A percentile compares a stretch with the other conserved stretches of the same genome.
Conservation (phyloP, 179 eudicot genomes). For the Pouteria campechiana region DNA sequence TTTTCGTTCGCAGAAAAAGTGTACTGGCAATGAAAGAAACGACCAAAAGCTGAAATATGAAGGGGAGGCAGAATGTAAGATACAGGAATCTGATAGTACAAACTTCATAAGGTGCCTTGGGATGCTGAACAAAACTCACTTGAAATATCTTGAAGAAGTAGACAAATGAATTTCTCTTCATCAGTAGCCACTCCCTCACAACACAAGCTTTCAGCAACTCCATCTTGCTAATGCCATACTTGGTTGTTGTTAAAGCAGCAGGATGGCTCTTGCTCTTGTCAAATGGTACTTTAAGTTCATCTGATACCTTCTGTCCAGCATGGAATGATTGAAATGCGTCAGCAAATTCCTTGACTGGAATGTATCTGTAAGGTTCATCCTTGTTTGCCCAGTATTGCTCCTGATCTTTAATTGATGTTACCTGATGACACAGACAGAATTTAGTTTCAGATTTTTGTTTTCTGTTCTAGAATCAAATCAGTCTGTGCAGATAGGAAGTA, state of each 20-base stretch:
- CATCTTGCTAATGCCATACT: conserved; percentile 43
- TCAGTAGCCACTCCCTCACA: conserved; percentile 51
- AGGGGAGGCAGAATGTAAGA: background rate
- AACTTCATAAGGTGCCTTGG: too few species aligned
- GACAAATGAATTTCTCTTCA: conserved; percentile 58
- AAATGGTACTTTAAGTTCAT: conserved; percentile 38
- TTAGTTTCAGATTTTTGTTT: background rate
- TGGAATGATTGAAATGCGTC: conserved; percentile 43
- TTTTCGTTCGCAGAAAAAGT: conserved; percentile 39
- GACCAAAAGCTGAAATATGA: conserved; percentile 31
- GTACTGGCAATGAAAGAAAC: conserved; percentile 43
- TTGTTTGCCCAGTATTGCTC: conserved; percentile 36
- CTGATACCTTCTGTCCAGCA: conserved; percentile 28
- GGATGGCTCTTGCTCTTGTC: conserved; percentile 60
- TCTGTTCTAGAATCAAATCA: background rate
- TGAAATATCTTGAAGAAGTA: conserved; percentile 42
- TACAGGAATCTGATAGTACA: background rate
- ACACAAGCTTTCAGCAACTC: conserved; percentile 51
- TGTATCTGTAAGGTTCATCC: conserved; percentile 24
- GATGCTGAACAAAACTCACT: conserved; percentile 12
- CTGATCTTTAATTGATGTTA: conserved; percentile 56
- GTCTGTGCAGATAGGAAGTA: background rate
- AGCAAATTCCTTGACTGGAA: conserved; percentile 29
- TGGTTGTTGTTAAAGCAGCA: conserved; percentile 50
- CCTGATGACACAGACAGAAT: conserved; percentile 15